Evolutionary conservation across 2,329 filamentous ascomycete genomes (phyloP), one percentile per base, ranked within the genome.

Genomic region (Laburnicola sp.): DNA sequence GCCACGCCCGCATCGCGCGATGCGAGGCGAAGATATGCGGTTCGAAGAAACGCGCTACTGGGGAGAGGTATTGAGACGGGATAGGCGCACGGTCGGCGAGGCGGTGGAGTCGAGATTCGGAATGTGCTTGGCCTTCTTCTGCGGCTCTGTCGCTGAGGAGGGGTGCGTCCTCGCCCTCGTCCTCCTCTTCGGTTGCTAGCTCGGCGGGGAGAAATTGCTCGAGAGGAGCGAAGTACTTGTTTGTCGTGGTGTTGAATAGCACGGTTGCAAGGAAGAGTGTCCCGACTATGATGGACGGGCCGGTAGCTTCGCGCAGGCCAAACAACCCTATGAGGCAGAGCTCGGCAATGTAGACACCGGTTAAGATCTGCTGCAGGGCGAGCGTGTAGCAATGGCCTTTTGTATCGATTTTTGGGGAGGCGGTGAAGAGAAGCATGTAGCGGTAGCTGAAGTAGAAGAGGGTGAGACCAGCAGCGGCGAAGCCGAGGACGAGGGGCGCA

Each of bases 391-490:
- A 86, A 10, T 93, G 82, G 11, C 93, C 92, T 66, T 95, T 90
- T 32, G 89, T 96, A 68, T 97, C 91, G 64, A 96, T 86, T 52
- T 84, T 76, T 6, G 88, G 85, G 68, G 95, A 89, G 44, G 86
- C 87, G 31, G 96, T 91, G 71, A 90, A 97, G 43, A 97, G 81
- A 48, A 97, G 75, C 68, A 96, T 95, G 80, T 97, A 96, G 16
- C 89, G 84, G 79, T 91, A 96, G 41, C 91, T 89, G 45, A 93
- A 77, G 70, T 96, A 95, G 74, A 96, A 92, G 36, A 94, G 77
- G 22, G 80, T 84, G 52, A 97, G 82, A 26, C 90, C 91, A 34
- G 89, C 79, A 1, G 87, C 85, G 1, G 90, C 89, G 64, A 96
- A 97, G 4, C 86, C 83, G 9, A 96, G 80, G 47, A 96, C 86